Base-by-base conservation (phyloP, 1,284 basidiomycete genomes). In the Heterobasidion irregulare region DNA sequence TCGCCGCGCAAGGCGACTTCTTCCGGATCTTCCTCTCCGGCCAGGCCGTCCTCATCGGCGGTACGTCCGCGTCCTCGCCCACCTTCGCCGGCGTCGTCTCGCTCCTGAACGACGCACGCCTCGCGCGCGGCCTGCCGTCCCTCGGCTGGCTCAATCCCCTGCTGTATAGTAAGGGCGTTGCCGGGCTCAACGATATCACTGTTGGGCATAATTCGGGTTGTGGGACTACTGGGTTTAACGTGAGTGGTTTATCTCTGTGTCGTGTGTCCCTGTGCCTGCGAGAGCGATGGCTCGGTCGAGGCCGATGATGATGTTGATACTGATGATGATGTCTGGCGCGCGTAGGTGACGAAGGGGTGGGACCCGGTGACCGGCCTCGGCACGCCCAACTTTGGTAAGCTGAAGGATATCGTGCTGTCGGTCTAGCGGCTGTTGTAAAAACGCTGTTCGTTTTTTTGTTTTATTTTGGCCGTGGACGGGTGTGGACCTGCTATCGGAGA, bases 61-160 rank as follows among this genome's bases (percentile, higher is more conserved):
- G 83, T 13, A 85, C 84, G 1, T 82, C 80, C 1, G 79, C 79
- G 2, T 73, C 83, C 0, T 66, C 82, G n/a, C 84, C 84, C 0
- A 69, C 79, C 1, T 79, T 82, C 57, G 74, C 79, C 13, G 76
- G 70, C 2, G 69, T 87, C 52, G 65, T 86, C 2, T 72, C 81
- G 0, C 72, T 85, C 58, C 68, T 87, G 55, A 87, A 87, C 61
- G 84, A 87, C 60, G 79, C 75, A 1, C 73, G 78, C n/a, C 62
- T 80, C 16, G 66, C 64, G 7, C 63, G 67, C 2, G 72, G 75
- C 0, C 74, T 73, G 58, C 57, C 69, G 12, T 53, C 77, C 12
- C 68, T 84, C 7, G 83, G 82, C 0, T 85, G 33, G 34, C 16
- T 85, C 52, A 85, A 85, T 62, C 83, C 80, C 8, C 71, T 79